Conservation (phyloP, 208 protist species). For the Tritrichomonas foetus region DNA sequence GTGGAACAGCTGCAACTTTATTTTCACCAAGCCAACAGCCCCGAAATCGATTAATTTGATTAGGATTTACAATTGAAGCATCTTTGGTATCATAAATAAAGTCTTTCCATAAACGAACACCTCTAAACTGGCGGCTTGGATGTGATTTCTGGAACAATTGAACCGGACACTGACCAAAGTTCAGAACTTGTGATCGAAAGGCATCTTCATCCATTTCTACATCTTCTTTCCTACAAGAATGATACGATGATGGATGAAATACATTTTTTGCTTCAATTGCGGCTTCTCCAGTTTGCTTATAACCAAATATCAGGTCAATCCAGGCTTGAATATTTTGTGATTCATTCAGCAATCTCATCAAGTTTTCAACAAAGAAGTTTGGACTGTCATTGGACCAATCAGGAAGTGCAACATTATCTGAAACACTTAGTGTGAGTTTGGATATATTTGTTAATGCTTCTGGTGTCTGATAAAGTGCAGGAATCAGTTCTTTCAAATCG, state of each 20-base stretch:
- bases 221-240: background rate
- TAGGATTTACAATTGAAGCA: too few relatives aligned
- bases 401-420: background rate
- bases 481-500: constrained; percentile 8
- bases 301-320: constrained; percentile 16
- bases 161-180: constrained; percentile 3
- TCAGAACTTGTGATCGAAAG: background rate
- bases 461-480: background rate
- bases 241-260: background rate
- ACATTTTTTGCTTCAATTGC: background rate
- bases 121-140: background rate
- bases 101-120: too few relatives aligned
- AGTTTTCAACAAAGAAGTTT: too few relatives aligned
- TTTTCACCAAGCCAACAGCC: too few relatives aligned
- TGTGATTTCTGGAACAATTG: background rate
- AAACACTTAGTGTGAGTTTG: background rate
- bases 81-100: too few relatives aligned
- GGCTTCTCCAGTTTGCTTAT: background rate
- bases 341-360: background rate
- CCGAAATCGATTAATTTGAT: too few relatives aligned
- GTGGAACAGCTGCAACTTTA: too few relatives aligned
- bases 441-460: background rate
- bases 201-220: background rate
- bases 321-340: background rate
- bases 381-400: background rate